Evolutionary conservation across 192 early-diverging fungal species (phyloP).

Genomic region (Coemansia sp.): DNA sequence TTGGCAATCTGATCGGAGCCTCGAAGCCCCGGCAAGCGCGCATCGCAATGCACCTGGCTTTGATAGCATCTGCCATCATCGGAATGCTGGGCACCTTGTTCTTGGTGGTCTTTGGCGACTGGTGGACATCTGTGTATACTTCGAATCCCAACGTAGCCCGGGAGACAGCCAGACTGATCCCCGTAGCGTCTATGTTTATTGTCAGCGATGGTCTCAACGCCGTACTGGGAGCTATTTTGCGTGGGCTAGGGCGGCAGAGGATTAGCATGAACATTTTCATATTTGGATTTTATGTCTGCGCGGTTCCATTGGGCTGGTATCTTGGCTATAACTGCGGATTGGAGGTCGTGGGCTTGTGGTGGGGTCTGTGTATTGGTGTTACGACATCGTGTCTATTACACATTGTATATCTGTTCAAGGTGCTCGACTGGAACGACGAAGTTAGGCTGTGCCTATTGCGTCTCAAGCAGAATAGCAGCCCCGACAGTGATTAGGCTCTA

Average conservation of each 20-base stretch:
- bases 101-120: conserved; percentile 17
- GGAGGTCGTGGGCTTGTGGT: conserved; percentile 55
- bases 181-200: conserved; percentile 69
- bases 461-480: not conserved
- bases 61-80: conserved; percentile 20
- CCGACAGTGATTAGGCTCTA: not conserved
- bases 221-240: conserved; percentile 62
- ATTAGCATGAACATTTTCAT: conserved; percentile 59
- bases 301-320: conserved; percentile 60
- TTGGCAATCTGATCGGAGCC: conserved; percentile 60
- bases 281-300: conserved; percentile 59
- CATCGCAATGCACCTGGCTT: conserved; percentile 16
- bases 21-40: conserved; percentile 34
- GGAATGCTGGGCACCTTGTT: not conserved
- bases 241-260: conserved; percentile 59
- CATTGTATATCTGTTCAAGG: conserved; percentile 22
- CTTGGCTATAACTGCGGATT: conserved; percentile 48
- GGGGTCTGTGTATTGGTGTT: conserved; percentile 45
- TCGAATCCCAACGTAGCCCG: conserved; percentile 70
- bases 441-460: conserved; percentile 36
- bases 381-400: conserved; percentile 37
- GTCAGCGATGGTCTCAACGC: conserved; percentile 62
- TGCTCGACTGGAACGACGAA: conserved; percentile 39
- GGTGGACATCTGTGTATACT: conserved; percentile 65
- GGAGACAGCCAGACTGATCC: conserved; percentile 70